A percentile compares a stretch with the other conserved stretches of the same genome.
phyloP scores from a whole-genome alignment of 1,284 basidiomycete genomes.

The Ceratobasidium sp. region DNA sequence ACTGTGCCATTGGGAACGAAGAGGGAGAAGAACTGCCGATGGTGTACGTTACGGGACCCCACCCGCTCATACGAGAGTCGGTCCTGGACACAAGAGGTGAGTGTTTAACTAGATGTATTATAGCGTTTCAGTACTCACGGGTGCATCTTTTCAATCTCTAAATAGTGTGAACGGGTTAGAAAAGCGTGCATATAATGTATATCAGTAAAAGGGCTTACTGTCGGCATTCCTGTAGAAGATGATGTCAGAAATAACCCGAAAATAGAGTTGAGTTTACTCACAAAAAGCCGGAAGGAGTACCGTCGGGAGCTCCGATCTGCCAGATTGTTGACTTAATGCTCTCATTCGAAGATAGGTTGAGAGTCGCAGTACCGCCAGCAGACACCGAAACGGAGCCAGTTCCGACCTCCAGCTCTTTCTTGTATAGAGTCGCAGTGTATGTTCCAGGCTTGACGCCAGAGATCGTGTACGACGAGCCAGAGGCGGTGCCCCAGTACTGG shows the following conservation, averaged over 20 bases:
- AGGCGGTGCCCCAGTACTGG: slow-evolving; percentile 63
- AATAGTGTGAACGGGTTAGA: not conserved
- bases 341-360: slow-evolving; percentile 56
- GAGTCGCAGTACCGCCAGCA: slow-evolving; percentile 59
- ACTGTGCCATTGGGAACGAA: slow-evolving; percentile 60
- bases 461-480: slow-evolving; percentile 62
- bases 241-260: not conserved
- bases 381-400: slow-evolving; percentile 62
- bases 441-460: slow-evolving; percentile 67
- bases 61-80: slow-evolving; percentile 39
- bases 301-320: slow-evolving; percentile 65
- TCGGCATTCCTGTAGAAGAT: slow-evolving; percentile 59
- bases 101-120: no score
- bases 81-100: not conserved
- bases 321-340: slow-evolving; percentile 61
- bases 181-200: not conserved
- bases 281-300: slow-evolving; percentile 64
- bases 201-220: slow-evolving; percentile 48
- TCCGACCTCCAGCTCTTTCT: slow-evolving; percentile 64
- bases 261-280: not conserved
- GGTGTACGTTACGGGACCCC: slow-evolving; percentile 55
- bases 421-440: slow-evolving; percentile 62
- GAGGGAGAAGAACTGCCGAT: slow-evolving; percentile 54
- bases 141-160: slow-evolving; percentile 44
- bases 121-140: not conserved